These are phyloP conservation scores for Penicillium sp. DNA, from an alignment of 2,329 filamentous ascomycete genomes.

Conservation along the genomic window DNA sequence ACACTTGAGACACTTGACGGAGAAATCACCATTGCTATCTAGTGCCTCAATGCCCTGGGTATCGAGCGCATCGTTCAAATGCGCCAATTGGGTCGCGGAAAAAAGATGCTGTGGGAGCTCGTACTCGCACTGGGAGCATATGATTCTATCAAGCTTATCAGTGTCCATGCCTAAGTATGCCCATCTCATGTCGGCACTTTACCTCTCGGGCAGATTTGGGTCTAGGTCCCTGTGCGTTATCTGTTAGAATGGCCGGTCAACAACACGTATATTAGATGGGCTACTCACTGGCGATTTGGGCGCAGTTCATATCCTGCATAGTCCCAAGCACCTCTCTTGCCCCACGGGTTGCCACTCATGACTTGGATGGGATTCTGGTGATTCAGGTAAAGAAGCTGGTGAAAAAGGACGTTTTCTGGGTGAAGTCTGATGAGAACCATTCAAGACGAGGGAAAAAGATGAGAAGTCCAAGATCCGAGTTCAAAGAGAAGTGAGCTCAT, in stretches of 20 bases:
- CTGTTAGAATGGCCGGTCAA: neutral
- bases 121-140: neutral
- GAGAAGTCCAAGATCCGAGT: neutral
- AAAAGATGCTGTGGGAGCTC: neutral
- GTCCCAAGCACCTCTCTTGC: too few relatives aligned
- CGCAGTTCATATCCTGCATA: neutral
- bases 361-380: too few relatives aligned
- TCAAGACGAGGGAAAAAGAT: neutral
- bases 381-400: too few relatives aligned
- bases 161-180: neutral
- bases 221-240: neutral
- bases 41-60: neutral
- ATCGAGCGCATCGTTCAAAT: neutral
- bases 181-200: neutral
- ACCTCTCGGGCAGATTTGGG: neutral
- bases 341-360: too few relatives aligned
- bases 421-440: too few relatives aligned
- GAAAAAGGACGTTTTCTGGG: too few relatives aligned
- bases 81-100: neutral
- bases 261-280: neutral
- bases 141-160: neutral
- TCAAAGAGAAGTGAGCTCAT: neutral
- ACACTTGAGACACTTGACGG: too few relatives aligned
- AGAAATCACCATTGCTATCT: too few relatives aligned
- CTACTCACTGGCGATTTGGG: neutral